Conservation (phyloP, 371 early-diverging fungal genomes). For the Rhizomucor pusillus region DNA sequence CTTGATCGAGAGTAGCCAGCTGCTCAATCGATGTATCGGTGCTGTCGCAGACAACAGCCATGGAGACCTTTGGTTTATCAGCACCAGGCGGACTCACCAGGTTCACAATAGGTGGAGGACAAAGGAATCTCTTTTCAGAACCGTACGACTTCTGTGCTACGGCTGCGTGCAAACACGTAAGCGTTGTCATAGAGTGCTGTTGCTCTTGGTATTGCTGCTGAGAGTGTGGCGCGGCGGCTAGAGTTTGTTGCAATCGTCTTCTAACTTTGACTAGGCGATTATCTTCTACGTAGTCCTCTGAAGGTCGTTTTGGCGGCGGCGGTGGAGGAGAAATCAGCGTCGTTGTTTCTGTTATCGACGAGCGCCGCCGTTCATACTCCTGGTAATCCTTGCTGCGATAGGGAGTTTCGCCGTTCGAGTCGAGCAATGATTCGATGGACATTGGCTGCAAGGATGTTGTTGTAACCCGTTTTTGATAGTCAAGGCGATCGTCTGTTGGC, state of each 20-base stretch:
- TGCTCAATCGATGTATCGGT: conserved; percentile 52
- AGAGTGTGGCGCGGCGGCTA: background rate
- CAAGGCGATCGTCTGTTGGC: conserved; percentile 5
- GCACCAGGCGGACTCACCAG: conserved; percentile 20
- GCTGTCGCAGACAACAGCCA: conserved; percentile 62
- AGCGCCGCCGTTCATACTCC: background rate
- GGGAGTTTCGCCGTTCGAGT: conserved; percentile 20
- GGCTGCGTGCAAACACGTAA: conserved; percentile 63
- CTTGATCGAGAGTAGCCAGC: conserved; percentile 52
- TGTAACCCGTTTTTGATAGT: background rate
- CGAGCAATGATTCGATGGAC: conserved; percentile 44
- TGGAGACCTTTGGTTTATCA: conserved; percentile 52
- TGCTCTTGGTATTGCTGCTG: conserved; percentile 8
- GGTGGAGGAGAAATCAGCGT: background rate
- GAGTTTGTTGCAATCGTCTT: conserved; percentile 1
- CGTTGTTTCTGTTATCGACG: background rate
- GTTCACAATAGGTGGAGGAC: conserved; percentile 77
- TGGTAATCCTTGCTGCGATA: background rate
- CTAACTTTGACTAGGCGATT: conserved; percentile 9
- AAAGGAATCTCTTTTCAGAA: conserved; percentile 82
- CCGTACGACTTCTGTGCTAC: conserved; percentile 89
- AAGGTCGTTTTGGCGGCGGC: conserved; percentile 6
- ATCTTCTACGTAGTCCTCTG: conserved; percentile 2
- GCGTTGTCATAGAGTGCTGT: conserved; percentile 24
- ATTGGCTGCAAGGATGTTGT: conserved; percentile 24